A percentile compares a stretch with the other conserved stretches of the same genome.
Conservation (phyloP, 2,329 filamentous ascomycete genomes). For the Fusarium anthophilum region DNA sequence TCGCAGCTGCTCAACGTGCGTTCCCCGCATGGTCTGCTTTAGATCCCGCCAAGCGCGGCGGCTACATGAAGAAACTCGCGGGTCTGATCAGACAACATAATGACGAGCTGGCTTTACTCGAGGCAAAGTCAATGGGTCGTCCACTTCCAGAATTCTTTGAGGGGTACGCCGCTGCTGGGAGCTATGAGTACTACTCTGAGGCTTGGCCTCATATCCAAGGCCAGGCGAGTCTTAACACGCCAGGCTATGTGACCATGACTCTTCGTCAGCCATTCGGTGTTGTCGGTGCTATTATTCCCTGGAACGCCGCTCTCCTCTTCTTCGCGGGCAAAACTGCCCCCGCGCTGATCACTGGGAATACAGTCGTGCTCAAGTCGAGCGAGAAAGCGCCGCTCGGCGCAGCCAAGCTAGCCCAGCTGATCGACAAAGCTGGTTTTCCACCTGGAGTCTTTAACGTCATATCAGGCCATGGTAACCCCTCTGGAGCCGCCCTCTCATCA, state of each 20-base stretch:
- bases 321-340: constrained; percentile 52
- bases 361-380: constrained; percentile 30
- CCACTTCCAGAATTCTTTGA: constrained; percentile 27
- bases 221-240: constrained; percentile 57
- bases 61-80: constrained; percentile 57
- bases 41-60: constrained; percentile 51
- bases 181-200: constrained; percentile 55
- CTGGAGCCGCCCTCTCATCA: constrained; percentile 71
- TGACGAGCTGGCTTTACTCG: constrained; percentile 51
- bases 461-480: constrained; percentile 73
- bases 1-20: constrained; percentile 58
- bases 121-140: constrained; percentile 34
- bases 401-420: constrained; percentile 57
- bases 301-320: constrained; percentile 62
- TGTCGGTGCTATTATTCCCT: constrained; percentile 66
- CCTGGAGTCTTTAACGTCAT: constrained; percentile 79
- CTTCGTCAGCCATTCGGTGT: constrained; percentile 62
- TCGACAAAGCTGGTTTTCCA: constrained; percentile 78
- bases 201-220: constrained; percentile 54
- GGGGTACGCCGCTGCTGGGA: constrained; percentile 51
- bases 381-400: constrained; percentile 33
- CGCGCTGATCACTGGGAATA: constrained; percentile 32
- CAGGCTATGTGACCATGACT: constrained; percentile 57
- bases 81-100: constrained; percentile 52
- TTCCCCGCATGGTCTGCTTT: constrained; percentile 57